Evolutionary conservation across 257 asterid species (phyloP), one percentile per base, ranked within the genome.

Genomic region (Penstemon newberryi): DNA sequence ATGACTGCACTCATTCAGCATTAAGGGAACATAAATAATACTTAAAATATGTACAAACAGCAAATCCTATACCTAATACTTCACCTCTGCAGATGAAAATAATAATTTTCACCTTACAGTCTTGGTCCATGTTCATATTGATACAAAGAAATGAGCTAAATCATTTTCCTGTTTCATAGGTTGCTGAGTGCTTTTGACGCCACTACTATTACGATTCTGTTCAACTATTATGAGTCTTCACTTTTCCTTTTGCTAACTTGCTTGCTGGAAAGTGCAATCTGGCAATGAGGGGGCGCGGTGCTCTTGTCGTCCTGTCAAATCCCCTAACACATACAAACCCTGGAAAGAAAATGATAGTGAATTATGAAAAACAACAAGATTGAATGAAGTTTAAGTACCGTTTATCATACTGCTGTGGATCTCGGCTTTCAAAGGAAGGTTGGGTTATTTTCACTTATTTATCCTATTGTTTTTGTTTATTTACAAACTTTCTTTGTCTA

Each of bases 281-380:
- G 54, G 97, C 97, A 33, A 87, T 73, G 47, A 93, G 89, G 47
- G 99, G 99, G 9, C 96, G 90, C 45, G 99, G 97, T 52, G 95
- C 89, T 68, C 99, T 84, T 18, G 84, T 79, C 76, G 52, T 77
- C 75, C 83, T 80, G 78, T 93, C 99, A 63, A 93, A 93, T 59
- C 99, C 99, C 78, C 99, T 80, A 13, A 93, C 97, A 70, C 99
- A 93, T 25, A 93, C 96, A 56, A 90, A 90, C 53, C 99, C 99
- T 93, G 95, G 43, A 76, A 67, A 63, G 25, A 76, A 76, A 12
- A 70, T 39, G 12, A 36, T 55, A 54, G 50, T 58, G 18, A 69
- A 43, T 73, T 37, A 65, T 18, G 59, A 71, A 61, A 1, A 10
- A 67, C 37, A 40, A 25, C 33, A 25, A 25, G 33, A 25, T 25